phyloP scores from a whole-genome alignment of 192 early-diverging fungal genomes.

The Coemansia sp. region DNA sequence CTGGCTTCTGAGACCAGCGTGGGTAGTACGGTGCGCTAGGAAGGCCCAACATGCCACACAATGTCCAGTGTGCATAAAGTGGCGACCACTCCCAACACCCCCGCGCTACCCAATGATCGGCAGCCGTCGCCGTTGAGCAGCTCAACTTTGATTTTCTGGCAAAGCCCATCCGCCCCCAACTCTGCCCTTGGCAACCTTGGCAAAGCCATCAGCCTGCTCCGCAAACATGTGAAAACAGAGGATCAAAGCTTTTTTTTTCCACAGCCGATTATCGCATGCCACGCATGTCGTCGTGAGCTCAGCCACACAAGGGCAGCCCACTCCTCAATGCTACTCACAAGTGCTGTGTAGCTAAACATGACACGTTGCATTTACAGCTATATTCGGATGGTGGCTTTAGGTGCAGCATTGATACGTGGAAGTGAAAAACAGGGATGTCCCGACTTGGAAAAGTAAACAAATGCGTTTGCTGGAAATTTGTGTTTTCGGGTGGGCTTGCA shows the following conservation, averaged over 20 bases:
- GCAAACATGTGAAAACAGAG: neutral
- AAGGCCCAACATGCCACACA: neutral
- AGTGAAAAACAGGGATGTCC: neutral
- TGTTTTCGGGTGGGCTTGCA: neutral
- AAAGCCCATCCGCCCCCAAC: neutral
- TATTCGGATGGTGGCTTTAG: neutral
- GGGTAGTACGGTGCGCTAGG: neutral
- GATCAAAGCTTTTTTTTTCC: neutral
- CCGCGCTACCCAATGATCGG: neutral
- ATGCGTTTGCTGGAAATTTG: neutral
- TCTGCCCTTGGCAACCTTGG: neutral
- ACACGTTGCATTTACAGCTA: neutral
- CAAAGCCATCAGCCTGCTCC: neutral
- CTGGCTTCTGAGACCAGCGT: neutral
- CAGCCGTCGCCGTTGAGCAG: neutral
- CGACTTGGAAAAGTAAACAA: neutral
- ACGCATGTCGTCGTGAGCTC: neutral
- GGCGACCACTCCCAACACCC: neutral
- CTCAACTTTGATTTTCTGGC: neutral
- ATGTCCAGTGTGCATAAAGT: neutral
- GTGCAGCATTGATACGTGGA: neutral
- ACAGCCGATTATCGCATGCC: neutral
- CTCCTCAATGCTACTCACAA: neutral
- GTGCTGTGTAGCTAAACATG: too few relatives aligned
- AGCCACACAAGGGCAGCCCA: neutral